Evolutionary conservation across 2,329 filamentous ascomycete species (phyloP).

Genomic region (Lizonia empirigonia): DNA sequence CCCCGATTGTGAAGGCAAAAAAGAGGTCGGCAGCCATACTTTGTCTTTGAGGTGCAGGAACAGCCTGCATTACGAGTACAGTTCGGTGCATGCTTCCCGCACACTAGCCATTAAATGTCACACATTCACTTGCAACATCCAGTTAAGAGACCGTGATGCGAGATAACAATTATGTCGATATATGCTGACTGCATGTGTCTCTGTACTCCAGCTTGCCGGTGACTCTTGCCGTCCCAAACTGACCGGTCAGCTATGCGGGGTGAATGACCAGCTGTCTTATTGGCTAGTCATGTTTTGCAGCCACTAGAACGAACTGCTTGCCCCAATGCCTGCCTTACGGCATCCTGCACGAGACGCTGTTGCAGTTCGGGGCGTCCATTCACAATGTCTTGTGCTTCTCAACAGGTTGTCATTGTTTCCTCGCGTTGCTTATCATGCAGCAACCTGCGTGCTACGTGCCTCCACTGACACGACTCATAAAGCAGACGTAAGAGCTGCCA

Average conservation of each 20-base stretch:
- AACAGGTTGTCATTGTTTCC: background rate
- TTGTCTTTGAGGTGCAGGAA: background rate
- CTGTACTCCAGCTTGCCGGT: background rate
- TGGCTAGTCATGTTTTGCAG: slow-evolving; percentile 5
- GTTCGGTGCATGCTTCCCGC: background rate
- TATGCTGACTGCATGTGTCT: slow-evolving; percentile 4
- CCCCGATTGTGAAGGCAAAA: too few species aligned
- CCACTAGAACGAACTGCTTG: background rate
- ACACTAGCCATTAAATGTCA: background rate
- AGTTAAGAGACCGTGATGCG: slow-evolving; percentile 4
- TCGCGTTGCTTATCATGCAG: background rate
- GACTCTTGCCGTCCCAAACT: background rate
- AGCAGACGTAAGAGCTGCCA: background rate
- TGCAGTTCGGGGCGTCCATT: slow-evolving; percentile 4
- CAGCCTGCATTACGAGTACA: background rate
- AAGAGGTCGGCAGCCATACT: background rate
- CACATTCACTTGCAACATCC: background rate
- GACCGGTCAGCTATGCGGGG: slow-evolving; percentile 17
- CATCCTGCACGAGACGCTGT: background rate
- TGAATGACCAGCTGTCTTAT: background rate
- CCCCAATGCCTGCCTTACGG: slow-evolving; percentile 1
- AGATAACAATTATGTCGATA: background rate
- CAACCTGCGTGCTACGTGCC: slow-evolving; percentile 7
- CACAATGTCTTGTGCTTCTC: background rate
- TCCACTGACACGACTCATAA: background rate